These are phyloP conservation scores for Martensiomyces pterosporus DNA, from an alignment of 192 early-diverging fungal genomes.

Conservation along the genomic window DNA sequence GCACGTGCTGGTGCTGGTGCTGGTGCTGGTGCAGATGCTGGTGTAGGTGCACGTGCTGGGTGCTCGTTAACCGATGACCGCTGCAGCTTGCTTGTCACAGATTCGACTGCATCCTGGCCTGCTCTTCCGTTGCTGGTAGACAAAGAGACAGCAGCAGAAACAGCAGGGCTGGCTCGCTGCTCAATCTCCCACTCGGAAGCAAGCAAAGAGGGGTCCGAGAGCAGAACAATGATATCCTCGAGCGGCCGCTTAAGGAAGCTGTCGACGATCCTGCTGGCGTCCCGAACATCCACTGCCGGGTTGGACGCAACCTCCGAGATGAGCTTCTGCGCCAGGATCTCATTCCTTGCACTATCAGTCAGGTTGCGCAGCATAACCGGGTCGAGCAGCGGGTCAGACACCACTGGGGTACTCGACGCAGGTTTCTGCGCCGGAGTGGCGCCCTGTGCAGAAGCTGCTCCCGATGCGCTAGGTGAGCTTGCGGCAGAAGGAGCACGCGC, in stretches of 20 bases:
- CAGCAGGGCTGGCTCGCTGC: conserved; percentile 23
- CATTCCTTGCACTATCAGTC: conserved; percentile 30
- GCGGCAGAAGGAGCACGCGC: not conserved
- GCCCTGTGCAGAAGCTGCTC: no score
- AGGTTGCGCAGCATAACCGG: conserved; percentile 31
- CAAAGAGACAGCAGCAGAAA: no score
- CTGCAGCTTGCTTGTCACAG: conserved; percentile 3
- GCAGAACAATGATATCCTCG: conserved; percentile 41
- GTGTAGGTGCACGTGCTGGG: not conserved
- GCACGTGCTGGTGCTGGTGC: not conserved
- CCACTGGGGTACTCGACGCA: no score
- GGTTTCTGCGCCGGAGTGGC: no score
- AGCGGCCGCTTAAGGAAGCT: conserved; percentile 25
- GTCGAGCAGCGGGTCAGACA: conserved; percentile 39
- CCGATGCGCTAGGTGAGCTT: not conserved
- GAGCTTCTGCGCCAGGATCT: conserved; percentile 44
- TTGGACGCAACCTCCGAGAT: conserved; percentile 30
- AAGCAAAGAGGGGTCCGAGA: conserved; percentile 33
- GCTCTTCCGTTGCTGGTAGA: not conserved
- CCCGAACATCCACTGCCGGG: conserved; percentile 30
- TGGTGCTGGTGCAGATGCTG: no score
- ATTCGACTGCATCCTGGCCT: not conserved
- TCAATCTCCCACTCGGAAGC: conserved; percentile 44
- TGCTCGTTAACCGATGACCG: not conserved
- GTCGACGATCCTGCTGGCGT: conserved; percentile 21